A percentile compares a stretch with the other conserved stretches of the same genome.
Evolutionary conservation across 768 basidiomycete species (phyloP).

Genomic region (Porpolomopsis calyptriformis): DNA sequence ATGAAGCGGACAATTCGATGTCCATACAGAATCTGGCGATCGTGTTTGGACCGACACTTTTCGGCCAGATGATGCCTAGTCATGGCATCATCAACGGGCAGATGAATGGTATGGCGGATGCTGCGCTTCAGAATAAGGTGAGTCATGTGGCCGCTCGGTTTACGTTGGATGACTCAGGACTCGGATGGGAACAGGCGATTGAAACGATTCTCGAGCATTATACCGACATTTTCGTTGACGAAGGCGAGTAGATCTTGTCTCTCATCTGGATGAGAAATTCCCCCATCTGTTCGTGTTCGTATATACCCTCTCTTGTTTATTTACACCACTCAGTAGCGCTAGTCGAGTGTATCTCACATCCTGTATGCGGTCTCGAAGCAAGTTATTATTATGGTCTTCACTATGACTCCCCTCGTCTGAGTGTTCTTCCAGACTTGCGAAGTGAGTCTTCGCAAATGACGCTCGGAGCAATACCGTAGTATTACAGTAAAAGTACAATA

Average conservation of each 20-base stretch:
- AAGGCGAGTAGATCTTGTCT: slow-evolving; percentile 35
- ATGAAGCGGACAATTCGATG: slow-evolving; percentile 81
- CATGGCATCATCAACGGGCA: slow-evolving; percentile 34
- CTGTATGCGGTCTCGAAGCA: neutral
- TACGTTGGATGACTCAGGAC: slow-evolving; percentile 9
- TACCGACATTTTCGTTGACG: slow-evolving; percentile 94
- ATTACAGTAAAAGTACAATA: slow-evolving; percentile 13
- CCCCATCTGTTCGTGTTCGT: neutral
- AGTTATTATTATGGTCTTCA: neutral
- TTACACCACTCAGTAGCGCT: neutral
- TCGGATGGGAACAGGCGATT: slow-evolving; percentile 50
- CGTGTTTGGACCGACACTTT: slow-evolving; percentile 96
- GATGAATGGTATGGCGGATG: slow-evolving; percentile 51
- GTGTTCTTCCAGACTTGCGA: too few relatives aligned
- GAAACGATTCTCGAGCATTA: slow-evolving; percentile 94
- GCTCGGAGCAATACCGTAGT: neutral
- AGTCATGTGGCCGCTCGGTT: slow-evolving; percentile 3
- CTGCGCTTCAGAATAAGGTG: slow-evolving; percentile 65
- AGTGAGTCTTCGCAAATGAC: too few relatives aligned
- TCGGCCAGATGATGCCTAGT: slow-evolving; percentile 44
- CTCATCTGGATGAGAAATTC: slow-evolving; percentile 1
- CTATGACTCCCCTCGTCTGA: too few relatives aligned
- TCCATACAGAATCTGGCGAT: slow-evolving; percentile 87
- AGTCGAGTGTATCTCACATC: neutral
- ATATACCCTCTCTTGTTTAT: neutral